Conservation (phyloP, 2,329 filamentous ascomycete species). For the Aplosporella prunicola region DNA sequence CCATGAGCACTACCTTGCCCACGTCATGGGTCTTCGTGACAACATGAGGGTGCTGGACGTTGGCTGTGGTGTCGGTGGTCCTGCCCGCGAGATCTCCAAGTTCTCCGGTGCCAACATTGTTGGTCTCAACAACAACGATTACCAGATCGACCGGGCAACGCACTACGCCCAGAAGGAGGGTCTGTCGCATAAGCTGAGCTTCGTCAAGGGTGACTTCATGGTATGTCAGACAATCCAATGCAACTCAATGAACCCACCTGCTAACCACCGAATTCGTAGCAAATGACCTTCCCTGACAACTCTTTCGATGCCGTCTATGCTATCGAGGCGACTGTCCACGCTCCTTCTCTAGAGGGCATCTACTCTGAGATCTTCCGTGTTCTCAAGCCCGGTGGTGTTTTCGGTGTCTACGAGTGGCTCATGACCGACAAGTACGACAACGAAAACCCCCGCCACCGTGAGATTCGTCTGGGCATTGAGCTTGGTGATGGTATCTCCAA, state of each 20-base stretch:
- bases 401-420: slow-evolving; percentile 97
- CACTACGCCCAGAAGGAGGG: slow-evolving; percentile 75
- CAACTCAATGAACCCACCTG: slow-evolving; percentile 9
- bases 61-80: slow-evolving; percentile 92
- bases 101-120: slow-evolving; percentile 85
- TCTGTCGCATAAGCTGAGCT: slow-evolving; percentile 68
- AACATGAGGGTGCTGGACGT: slow-evolving; percentile 90
- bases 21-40: slow-evolving; percentile 76
- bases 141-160: slow-evolving; percentile 92
- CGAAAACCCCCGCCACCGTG: slow-evolving; percentile 72
- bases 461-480: slow-evolving; percentile 90
- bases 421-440: slow-evolving; percentile 97
- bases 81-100: slow-evolving; percentile 90
- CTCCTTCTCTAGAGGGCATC: slow-evolving; percentile 79
- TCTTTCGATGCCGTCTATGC: slow-evolving; percentile 92
- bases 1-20: slow-evolving; percentile 95
- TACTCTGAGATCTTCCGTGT: slow-evolving; percentile 93
- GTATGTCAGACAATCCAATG: slow-evolving; percentile 24
- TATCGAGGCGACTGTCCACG: slow-evolving; percentile 94
- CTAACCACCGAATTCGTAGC: slow-evolving; percentile 37
- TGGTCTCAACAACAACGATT: slow-evolving; percentile 98
- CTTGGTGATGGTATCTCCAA: slow-evolving; percentile 94
- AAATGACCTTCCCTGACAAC: slow-evolving; percentile 92
- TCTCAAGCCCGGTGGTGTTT: slow-evolving; percentile 88
- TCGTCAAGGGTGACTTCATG: slow-evolving; percentile 97